Evolutionary conservation across 176 grass and related monocot species (phyloP), one percentile per base, ranked within the genome.

Genomic region (Triticum monococcum): DNA sequence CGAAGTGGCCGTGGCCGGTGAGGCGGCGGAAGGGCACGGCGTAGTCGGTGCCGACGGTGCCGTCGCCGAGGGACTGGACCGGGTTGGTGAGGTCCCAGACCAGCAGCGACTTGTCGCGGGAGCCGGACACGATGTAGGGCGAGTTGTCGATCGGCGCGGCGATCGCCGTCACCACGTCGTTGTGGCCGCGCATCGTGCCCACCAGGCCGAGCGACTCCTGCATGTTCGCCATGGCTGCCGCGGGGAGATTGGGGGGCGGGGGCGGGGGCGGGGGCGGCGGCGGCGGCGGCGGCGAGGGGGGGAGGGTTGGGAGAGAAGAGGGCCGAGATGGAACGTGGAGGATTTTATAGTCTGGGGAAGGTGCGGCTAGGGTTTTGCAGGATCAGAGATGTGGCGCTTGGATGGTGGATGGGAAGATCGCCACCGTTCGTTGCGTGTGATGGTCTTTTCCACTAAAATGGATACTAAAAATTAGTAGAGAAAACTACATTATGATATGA

Each of bases 1-100:
- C 87, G 90, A 94, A 94, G 92, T 94, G 92, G 78, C 85, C 89
- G 84, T 95, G 92, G 17, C 92, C 92, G 24, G 92, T 95, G 72
- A 95, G 92, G 78, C 92, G 92, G 71, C 90, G 92, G 65, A 69
- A 67, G 52, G 90, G 77, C 3, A 84, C 70, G 64, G 84, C 91
- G 64, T 92, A 92, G 61, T 91, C 89, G n/a, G 61, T 52, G 64
- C 68, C 5, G 64, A 38, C 38, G 7, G 45, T 24, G 60, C 66
- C 8, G 11, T 91, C 89, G 26, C 25, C 37, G 13, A 24, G 65
- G 69, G 81, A 36, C 18, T 74, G 31, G 62, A 50, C n/a, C 13
- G 87, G 87, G 75, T 92, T 90, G 37, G 71, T 25, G 37, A 94
- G 61, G 59, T 90, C 79, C 92, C 92, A 94, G 22, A 94, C 83